These are phyloP conservation scores for Amanita thiersii DNA, from an alignment of 768 basidiomycete genomes.

Conservation along the genomic window DNA sequence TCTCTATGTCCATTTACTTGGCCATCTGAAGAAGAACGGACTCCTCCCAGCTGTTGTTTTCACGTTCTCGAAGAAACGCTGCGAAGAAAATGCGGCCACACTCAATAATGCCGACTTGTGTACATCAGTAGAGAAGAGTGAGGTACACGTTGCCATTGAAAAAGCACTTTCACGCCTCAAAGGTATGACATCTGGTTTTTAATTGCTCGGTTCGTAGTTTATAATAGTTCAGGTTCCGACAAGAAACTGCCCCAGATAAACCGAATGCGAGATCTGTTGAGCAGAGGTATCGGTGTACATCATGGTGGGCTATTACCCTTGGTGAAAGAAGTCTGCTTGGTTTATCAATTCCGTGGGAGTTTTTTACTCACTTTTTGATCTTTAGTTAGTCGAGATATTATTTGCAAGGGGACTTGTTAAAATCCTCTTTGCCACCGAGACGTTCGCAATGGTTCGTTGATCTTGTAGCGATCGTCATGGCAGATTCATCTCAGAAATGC, in stretches of 20 bases:
- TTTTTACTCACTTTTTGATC: conserved; percentile 9
- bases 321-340: conserved; percentile 76
- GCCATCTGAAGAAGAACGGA: conserved; percentile 74
- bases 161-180: conserved; percentile 86
- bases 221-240: conserved; percentile 60
- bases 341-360: conserved; percentile 4
- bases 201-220: conserved; percentile 5
- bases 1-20: conserved; percentile 88
- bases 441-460: conserved; percentile 94
- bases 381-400: conserved; percentile 87
- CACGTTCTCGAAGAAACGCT: conserved; percentile 93
- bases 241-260: conserved; percentile 88
- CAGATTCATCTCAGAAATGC: conserved; percentile 4
- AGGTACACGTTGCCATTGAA: conserved; percentile 91
- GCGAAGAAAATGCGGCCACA: conserved; percentile 93
- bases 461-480: conserved; percentile 1
- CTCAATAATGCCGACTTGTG: conserved; percentile 85
- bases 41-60: conserved; percentile 94
- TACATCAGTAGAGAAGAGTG: conserved; percentile 88
- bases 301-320: conserved; percentile 95
- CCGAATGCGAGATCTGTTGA: conserved; percentile 82
- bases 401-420: conserved; percentile 96
- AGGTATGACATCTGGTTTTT: conserved; percentile 37
- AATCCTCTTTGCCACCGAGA: conserved; percentile 96
- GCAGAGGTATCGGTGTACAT: conserved; percentile 93